A percentile compares a stretch with the other conserved stretches of the same genome.
Conservation (phyloP, 106 monocot species). For the Alisma plantagoaquatica region DNA sequence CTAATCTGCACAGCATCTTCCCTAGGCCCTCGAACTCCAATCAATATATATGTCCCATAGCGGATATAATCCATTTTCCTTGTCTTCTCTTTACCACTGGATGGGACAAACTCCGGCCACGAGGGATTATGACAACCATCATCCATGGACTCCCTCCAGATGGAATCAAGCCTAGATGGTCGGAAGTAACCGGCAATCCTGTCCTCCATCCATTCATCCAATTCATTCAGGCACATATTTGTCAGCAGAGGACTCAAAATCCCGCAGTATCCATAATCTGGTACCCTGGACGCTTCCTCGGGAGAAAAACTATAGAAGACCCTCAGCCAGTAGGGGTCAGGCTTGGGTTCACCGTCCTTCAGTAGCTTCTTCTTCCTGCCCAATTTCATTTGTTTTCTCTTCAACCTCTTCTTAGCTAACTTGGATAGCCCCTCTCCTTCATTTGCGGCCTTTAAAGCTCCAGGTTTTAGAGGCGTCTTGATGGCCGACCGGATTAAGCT, state of each 20-base stretch:
- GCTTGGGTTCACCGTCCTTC: constrained; percentile 85
- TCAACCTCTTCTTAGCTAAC: constrained; percentile 65
- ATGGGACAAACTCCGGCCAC: constrained; percentile 93
- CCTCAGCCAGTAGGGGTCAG: constrained; percentile 94
- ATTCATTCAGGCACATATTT: constrained; percentile 62
- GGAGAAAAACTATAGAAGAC: constrained; percentile 72
- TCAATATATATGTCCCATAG: constrained; percentile 64
- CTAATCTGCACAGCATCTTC: constrained; percentile 71
- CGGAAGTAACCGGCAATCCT: constrained; percentile 45
- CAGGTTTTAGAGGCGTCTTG: constrained; percentile 14
- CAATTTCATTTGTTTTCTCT: constrained; percentile 58
- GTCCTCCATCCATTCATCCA: constrained; percentile 84
- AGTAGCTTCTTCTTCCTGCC: constrained; percentile 78
- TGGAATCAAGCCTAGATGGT: constrained; percentile 68
- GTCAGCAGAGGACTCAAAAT: constrained; percentile 82
- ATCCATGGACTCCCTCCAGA: constrained; percentile 68
- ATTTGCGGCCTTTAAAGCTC: background rate
- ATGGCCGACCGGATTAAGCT: constrained; percentile 50
- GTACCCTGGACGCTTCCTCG: constrained; percentile 43
- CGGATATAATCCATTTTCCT: constrained; percentile 80
- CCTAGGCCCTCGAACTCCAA: constrained; percentile 84
- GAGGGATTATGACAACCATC: constrained; percentile 87
- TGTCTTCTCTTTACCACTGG: constrained; percentile 64
- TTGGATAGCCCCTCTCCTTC: constrained; percentile 7
- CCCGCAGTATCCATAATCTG: constrained; percentile 66